Conservation (phyloP, 2,329 filamentous ascomycete genomes). For the Aphanocladium album region DNA sequence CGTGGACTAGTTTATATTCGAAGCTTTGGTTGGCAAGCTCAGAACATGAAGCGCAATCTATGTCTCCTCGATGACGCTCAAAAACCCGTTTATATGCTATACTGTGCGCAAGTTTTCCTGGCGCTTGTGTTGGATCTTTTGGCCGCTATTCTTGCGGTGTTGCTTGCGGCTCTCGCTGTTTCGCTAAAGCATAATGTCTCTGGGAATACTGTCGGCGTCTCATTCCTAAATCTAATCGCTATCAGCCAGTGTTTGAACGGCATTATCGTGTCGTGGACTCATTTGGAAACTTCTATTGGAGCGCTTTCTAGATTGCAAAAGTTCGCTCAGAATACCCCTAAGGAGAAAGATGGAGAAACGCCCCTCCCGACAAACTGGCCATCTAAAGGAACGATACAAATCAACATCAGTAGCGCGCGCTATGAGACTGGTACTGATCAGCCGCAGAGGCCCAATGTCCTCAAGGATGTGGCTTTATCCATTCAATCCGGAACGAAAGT, state of each 20-base stretch:
- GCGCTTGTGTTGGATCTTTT: constrained; percentile 43
- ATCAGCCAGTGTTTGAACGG: neutral
- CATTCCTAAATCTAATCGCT: neutral
- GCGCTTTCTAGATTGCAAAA: neutral
- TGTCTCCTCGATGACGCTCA: constrained; percentile 46
- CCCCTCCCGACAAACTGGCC: neutral
- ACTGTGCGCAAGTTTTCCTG: constrained; percentile 50
- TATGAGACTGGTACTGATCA: neutral
- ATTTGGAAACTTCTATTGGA: neutral
- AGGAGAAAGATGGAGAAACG: neutral
- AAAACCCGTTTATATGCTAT: constrained; percentile 49
- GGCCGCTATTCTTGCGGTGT: constrained; percentile 33
- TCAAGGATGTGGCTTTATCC: neutral
- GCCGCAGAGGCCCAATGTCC: neutral
- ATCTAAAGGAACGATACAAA: neutral
- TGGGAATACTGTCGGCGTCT: neutral
- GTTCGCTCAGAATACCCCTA: neutral
- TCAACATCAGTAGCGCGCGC: neutral
- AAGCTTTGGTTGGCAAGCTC: constrained; percentile 48
- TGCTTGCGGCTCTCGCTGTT: neutral
- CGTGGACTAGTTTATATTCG: constrained; percentile 43
- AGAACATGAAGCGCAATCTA: constrained; percentile 37
- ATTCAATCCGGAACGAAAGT: neutral
- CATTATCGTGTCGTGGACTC: neutral
- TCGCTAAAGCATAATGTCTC: neutral